These are phyloP conservation scores for Saccharomycopsis fodiens DNA, from an alignment of 805 yeast species.

Conservation along the genomic window DNA sequence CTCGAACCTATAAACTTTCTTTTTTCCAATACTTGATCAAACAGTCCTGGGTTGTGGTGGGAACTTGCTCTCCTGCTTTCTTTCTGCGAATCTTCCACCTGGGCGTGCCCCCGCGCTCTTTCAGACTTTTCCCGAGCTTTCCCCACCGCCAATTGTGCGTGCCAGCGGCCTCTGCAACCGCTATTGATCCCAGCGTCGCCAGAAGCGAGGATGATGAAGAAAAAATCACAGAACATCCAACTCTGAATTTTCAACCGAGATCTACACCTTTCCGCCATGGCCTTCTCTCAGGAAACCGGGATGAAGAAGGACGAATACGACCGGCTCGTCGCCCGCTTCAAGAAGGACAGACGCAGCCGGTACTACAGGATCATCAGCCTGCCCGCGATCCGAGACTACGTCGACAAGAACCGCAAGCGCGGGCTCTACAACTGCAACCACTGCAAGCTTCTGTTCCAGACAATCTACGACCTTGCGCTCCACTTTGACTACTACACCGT, in stretches of 20 bases:
- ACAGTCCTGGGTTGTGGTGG: neutral
- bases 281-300: neutral
- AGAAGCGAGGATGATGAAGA: too few species aligned
- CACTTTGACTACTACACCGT: constrained; percentile 18
- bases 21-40: neutral
- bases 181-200: too few species aligned
- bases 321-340: neutral
- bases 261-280: neutral
- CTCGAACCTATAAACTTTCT: constrained; percentile 2
- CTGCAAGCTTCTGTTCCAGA: constrained; percentile 11
- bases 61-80: neutral
- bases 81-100: neutral
- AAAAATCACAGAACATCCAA: too few species aligned
- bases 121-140: too few species aligned
- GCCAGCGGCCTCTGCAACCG: too few species aligned
- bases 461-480: constrained; percentile 15
- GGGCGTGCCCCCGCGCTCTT: neutral
- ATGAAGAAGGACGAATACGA: constrained; percentile 1
- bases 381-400: constrained; percentile 8
- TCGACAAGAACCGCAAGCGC: constrained; percentile 29
- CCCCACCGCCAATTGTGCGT: too few species aligned
- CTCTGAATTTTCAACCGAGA: too few species aligned
- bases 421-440: constrained; percentile 24
- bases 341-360: constrained; percentile 8
- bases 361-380: constrained; percentile 4